Base-by-base conservation (phyloP, 2,329 filamentous ascomycete genomes). In the Colletotrichum sidae region DNA sequence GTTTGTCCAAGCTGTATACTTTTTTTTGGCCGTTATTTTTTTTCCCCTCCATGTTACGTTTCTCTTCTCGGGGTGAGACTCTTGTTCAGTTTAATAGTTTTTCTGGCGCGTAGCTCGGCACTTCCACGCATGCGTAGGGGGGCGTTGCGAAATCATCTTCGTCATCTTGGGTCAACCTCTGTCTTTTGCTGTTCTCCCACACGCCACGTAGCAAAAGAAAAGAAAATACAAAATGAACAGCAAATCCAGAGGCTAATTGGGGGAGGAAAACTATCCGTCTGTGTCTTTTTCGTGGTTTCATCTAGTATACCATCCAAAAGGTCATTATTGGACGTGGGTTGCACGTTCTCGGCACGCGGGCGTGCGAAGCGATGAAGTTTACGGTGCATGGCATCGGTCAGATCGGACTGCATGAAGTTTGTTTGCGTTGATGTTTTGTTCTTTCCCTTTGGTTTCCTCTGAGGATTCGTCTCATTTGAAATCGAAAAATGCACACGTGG, bases 1-100 rank as follows among this genome's bases (percentile, higher is more conserved):
- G 52, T 62, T 65, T 65, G 58, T 62, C 52, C 56, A 62, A 62
- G 52, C 58, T 62, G 62, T 55, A 60, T 56, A 62, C 58, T 62
- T 15, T 44, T 44, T 12, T 12, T 46, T 53, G 41, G 58, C 52
- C 62, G 52, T 62, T 65, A 55, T 50, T 61, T 52, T 57, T 41
- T 41, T 45, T 12, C 25, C 54, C 10, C 25, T 39, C n/a, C 15
- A 15, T 37, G 13, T 34, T 38, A 17, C 9, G 33, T 17, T 35
- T 53, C 15, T 25, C 50, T 44, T n/a, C 41, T 9, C 13, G 7
- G 17, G 17, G 50, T 51, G 35, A 61, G 39, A 61, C n/a, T 15
- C 35, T 45, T 8, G 12, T 41, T 35, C 41, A 37, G 45, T 35
- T 58, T 25, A 25, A 25, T 25, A 25, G 25, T 5, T 25, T 25